phyloP scores from a whole-genome alignment of 345 rosid species.

The Syzygium grande region DNA sequence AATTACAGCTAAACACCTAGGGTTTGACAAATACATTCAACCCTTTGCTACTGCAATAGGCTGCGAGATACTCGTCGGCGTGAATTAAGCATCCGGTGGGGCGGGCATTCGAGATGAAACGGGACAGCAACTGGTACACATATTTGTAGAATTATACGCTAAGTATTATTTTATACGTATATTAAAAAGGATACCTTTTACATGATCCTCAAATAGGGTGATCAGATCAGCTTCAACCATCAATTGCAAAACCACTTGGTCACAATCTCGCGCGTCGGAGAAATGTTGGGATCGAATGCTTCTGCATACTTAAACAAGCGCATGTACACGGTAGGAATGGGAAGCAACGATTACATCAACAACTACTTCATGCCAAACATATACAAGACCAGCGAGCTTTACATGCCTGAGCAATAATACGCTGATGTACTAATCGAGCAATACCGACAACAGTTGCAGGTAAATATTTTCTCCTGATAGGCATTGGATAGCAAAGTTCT shows the following conservation, averaged over 20 bases:
- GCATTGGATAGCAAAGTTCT: neutral
- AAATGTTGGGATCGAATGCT: neutral
- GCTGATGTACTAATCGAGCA: slow-evolving; percentile 7
- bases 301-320: slow-evolving; percentile 13
- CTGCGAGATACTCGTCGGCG: slow-evolving; percentile 10
- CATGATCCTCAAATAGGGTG: neutral
- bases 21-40: slow-evolving; percentile 19
- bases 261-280: neutral
- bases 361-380: slow-evolving; percentile 18
- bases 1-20: slow-evolving; percentile 23
- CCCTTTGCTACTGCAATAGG: slow-evolving; percentile 16
- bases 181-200: neutral
- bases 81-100: slow-evolving; percentile 43
- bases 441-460: slow-evolving; percentile 16
- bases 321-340: slow-evolving; percentile 20
- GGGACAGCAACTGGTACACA: slow-evolving; percentile 13
- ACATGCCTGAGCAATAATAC: slow-evolving; percentile 14
- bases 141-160: neutral
- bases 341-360: slow-evolving; percentile 31
- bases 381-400: slow-evolving; percentile 6
- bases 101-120: slow-evolving; percentile 41
- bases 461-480: neutral
- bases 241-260: slow-evolving; percentile 4
- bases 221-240: neutral
- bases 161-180: neutral